A percentile compares a stretch with the other conserved stretches of the same genome.
Evolutionary conservation across 257 asterid genomes (phyloP).

Genomic region (Solanum sitiens): DNA sequence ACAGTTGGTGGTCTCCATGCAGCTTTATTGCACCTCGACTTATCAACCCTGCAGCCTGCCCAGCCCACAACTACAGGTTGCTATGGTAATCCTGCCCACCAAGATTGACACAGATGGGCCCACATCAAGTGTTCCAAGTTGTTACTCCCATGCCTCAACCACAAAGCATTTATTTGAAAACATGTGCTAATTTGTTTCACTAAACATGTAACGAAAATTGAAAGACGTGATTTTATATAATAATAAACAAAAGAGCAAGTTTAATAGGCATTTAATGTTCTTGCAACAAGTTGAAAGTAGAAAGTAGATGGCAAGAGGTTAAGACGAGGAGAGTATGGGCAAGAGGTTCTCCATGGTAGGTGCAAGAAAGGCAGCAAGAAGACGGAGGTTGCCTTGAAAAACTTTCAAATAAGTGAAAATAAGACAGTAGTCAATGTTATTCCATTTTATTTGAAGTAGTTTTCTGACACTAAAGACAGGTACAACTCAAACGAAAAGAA

Average conservation of each 20-base stretch:
- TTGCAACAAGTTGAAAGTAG: background rate
- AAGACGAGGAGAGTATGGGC: background rate
- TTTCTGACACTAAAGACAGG: background rate
- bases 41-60: background rate
- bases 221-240: background rate
- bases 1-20: background rate
- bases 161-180: background rate
- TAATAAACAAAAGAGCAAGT: background rate
- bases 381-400: background rate
- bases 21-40: background rate
- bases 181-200: background rate
- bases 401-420: background rate
- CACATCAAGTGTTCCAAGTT: background rate
- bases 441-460: background rate
- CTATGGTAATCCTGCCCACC: background rate
- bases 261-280: background rate
- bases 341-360: background rate
- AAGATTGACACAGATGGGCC: background rate
- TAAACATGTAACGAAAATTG: background rate
- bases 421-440: background rate
- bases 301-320: background rate
- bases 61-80: background rate
- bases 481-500: background rate
- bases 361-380: background rate
- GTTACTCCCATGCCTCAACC: background rate